These are phyloP conservation scores for Aspergillus tanneri DNA, from an alignment of 2,329 filamentous ascomycete species.

Conservation along the genomic window DNA sequence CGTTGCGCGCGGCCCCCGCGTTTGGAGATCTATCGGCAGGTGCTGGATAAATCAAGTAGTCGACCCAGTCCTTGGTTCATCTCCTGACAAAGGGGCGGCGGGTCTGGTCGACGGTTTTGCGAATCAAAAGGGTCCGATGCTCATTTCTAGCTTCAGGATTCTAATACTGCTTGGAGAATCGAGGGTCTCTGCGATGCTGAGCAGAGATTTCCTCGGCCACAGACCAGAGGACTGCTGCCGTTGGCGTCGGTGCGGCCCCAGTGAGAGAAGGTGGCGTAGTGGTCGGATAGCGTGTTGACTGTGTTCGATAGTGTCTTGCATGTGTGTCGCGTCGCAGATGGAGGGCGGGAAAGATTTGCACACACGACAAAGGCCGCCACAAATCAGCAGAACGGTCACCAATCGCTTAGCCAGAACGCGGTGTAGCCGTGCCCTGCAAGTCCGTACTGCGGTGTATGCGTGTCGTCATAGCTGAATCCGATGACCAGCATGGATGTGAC, in stretches of 20 bases:
- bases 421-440: constrained; percentile 49
- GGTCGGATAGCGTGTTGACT: constrained; percentile 47
- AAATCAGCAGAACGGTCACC: constrained; percentile 45
- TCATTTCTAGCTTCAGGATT: constrained; percentile 7
- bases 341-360: constrained; percentile 50
- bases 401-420: constrained; percentile 52
- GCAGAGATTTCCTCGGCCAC: constrained; percentile 28
- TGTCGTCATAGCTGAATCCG: constrained; percentile 50
- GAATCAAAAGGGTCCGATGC: constrained; percentile 4
- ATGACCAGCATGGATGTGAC: constrained; percentile 48
- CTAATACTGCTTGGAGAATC: constrained; percentile 3
- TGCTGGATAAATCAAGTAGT: constrained; percentile 36
- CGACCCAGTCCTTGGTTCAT: constrained; percentile 36
- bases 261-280: constrained; percentile 50
- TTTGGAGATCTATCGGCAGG: constrained; percentile 41
- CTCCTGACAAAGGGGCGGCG: not conserved
- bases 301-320: constrained; percentile 48
- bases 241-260: constrained; percentile 35
- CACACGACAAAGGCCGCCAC: constrained; percentile 43
- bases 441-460: constrained; percentile 48
- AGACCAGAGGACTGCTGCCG: constrained; percentile 22
- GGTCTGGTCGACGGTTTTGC: not conserved
- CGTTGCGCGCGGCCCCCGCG: constrained; percentile 37
- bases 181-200: constrained; percentile 32
- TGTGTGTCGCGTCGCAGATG: constrained; percentile 48